A percentile compares a stretch with the other conserved stretches of the same genome.
phyloP scores from a whole-genome alignment of 2,329 filamentous ascomycete genomes.

The Aspergillus sp. region DNA sequence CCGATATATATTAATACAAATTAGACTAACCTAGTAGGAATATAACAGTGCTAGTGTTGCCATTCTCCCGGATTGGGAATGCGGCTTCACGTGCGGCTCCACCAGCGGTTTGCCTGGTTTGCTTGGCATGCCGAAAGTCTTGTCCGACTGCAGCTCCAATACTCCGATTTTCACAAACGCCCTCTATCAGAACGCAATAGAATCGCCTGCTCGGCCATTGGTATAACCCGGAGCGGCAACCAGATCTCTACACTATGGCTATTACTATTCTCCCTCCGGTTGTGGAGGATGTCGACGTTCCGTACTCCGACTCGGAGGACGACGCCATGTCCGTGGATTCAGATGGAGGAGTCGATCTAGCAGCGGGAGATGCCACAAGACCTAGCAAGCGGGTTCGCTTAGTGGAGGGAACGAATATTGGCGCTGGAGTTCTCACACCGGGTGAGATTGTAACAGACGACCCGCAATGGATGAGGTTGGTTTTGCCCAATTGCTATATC shows the following conservation, averaged over 20 bases:
- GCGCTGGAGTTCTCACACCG: slow-evolving; percentile 72
- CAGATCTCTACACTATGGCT: slow-evolving; percentile 48
- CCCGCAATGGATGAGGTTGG: slow-evolving; percentile 84
- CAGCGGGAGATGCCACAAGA: slow-evolving; percentile 31
- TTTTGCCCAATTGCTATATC: not conserved
- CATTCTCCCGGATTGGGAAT: not conserved
- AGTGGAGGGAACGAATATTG: slow-evolving; percentile 25
- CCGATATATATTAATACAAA: no score
- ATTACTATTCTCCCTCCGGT: slow-evolving; percentile 61
- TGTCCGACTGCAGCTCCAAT: slow-evolving; percentile 11
- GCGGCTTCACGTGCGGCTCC: slow-evolving; percentile 14
- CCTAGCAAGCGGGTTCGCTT: slow-evolving; percentile 42
- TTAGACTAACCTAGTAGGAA: not conserved
- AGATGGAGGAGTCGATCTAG: slow-evolving; percentile 43
- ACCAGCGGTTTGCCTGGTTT: slow-evolving; percentile 23
- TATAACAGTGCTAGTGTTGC: not conserved
- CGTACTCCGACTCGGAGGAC: slow-evolving; percentile 45
- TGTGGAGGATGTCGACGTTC: slow-evolving; percentile 34
- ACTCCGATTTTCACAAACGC: not conserved
- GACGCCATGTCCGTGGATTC: slow-evolving; percentile 54
- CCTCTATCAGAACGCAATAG: not conserved
- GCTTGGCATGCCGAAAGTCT: slow-evolving; percentile 18
- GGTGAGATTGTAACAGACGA: slow-evolving; percentile 86
- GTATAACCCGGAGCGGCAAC: not conserved
- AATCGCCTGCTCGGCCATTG: not conserved